Evolutionary conservation across 495 filamentous ascomycete genomes (phyloP), one percentile per base, ranked within the genome.

Genomic region (Pseudoneurospora amorphoporcata): DNA sequence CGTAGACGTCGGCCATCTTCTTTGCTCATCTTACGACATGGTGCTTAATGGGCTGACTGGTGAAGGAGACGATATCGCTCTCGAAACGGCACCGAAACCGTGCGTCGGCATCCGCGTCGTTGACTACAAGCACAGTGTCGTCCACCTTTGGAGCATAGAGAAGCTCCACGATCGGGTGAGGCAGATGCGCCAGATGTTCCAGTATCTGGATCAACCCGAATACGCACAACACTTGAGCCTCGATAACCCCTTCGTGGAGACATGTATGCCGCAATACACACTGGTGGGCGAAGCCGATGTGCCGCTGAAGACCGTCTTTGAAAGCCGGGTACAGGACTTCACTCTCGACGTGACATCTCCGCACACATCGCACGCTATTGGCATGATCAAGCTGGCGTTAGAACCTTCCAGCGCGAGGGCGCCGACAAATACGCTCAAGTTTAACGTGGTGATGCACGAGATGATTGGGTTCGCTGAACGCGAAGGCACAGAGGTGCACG

Each of bases 361-460:
- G n/a, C 95, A 97, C 78, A 98, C 95, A 1, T 90, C 90, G 39
- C 91, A 91, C 80, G 93, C 92, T 0, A 86, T 98, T 72, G 95
- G 95, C 68, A 92, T 97, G 39, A 89, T 98, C 75, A 91, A 93
- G 71, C 82, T 99, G 61, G 95, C 94, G 3, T 84, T 99, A 10
- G 95, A 98, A 77, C 95, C 95, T 41, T 98, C 95, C 1, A 95
- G 92, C 29, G 95, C 95, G 8, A 91, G 96, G 78, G 94, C 95
- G 35, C 95, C 95, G 38, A 91, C 92, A 9, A 94, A 92, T 69
- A 98, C 92, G 37, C 83, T 99, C 71, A 98, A 98, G 79, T 99
- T 98, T 83, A 99, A 98, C 76, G 94, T 98, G 35, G 94, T 97
- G 69, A 97, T 99, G 94, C 94, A 95, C 78, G 93, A 98, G 76